Base-by-base conservation (phyloP, 108 stramenopile genomes). In the Skeletonema potamos region DNA sequence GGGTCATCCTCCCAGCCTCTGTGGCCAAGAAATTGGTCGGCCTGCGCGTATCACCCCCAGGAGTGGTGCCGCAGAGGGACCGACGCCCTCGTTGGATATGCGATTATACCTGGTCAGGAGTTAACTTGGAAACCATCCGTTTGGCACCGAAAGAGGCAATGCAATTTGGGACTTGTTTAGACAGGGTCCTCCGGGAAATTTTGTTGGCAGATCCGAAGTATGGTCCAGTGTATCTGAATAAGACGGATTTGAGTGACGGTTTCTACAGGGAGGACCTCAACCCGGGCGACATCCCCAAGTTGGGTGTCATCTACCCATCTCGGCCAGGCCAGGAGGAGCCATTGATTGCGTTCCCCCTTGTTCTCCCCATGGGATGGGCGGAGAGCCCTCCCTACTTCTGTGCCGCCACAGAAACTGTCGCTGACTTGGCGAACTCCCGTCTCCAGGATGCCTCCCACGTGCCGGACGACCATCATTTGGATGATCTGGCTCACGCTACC, bases 391-490 rank as follows among this genome's bases (percentile, higher is more conserved):
- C 84, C 1, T 73, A 46, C 24, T 84, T 85, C 54, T 67, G 62
- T 12, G 71, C 79, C 0, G 79, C 70, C 54, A 81, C 84, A n/a
- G 79, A 84, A 66, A 81, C 83, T 32, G 60, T 58, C 1, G 66
- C 66, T 5, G 82, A 83, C 33, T 2, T 41, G 41, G 41, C 41
- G 5, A 41, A 41, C 41, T 6, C 41, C 41, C 41, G 41, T 12
- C 11, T 41, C 5, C 9, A 41, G 8, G 41, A 41, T 15, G 13
- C 9, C 41, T 2, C 9, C 11, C 41, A 41, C 8, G 41, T 41
- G 1, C 41, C 41, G 1, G 41, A 3, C 11, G 41, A 6, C 5
- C 41, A 41, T 15, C 41, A 41, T 7, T 30, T 74, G 4, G 63
- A 67, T 28, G 73, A 78, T 15, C 6, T 30, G 17, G 70, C 20